Base-by-base conservation (phyloP, 2,329 filamentous ascomycete species). In the Beauveria sp. region DNA sequence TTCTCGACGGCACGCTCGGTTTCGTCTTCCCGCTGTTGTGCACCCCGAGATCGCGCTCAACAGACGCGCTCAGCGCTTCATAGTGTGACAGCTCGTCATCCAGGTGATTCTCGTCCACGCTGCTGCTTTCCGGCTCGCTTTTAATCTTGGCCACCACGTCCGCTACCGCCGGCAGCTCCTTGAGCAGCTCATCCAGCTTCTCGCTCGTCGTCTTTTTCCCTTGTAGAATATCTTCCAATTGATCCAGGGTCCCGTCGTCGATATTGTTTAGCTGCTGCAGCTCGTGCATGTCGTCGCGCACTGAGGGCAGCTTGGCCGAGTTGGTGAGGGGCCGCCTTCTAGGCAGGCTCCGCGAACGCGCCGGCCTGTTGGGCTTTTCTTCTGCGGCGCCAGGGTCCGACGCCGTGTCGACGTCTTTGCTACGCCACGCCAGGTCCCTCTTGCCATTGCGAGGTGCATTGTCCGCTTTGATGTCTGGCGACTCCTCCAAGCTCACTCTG, bases 161-260 rank as follows among this genome's bases (percentile, higher is more conserved):
- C 12, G 51, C 57, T 7, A 28, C 47, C 6, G 61, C 51, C 2
- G 68, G 64, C 6, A 69, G 43, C 24, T 71, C 64, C 46, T 69
- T 66, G 7, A 70, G 62, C 16, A 71, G 63, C 18, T 62, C 65
- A 43, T 69, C 65, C 14, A 70, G 61, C 44, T 66, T 65, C 8
- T 66, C 65, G 8, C 67, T 67, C 12, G 66, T 64, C 5, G 69
- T 64, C 61, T 73, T 74, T 55, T 71, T 72, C n/a, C 73, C 73
- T 34, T 70, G 69, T 28, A 84, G 67, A 44, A 84, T 71, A 30
- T 80, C 78, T 61, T 81, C 81, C 34, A 85, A 73, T 63, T 85
- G 80, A 53, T 85, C 83, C n/a, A 84, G 69, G 0, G 82, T 85
- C 1, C 81, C 83, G 66, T 85, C 83, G 20, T 85, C 82, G 28